A percentile compares a stretch with the other conserved stretches of the same genome.
phyloP scores from a whole-genome alignment of 129 eudicot species.

The Pittosporum tobira region DNA sequence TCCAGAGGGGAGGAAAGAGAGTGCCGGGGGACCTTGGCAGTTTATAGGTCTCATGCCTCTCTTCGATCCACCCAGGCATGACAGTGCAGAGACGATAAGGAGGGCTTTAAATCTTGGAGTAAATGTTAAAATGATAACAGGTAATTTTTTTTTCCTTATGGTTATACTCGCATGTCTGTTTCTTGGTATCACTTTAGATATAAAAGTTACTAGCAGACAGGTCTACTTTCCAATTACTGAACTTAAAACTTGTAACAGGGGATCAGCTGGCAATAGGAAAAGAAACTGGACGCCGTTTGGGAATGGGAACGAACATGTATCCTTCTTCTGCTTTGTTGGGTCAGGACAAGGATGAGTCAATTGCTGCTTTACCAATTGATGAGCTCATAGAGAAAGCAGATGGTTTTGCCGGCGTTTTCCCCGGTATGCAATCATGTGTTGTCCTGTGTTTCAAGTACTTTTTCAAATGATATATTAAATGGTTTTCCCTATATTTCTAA shows the following conservation, averaged over 20 bases:
- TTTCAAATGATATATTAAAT: background rate
- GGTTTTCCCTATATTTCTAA: too few relatives aligned
- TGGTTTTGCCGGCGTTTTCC: constrained; percentile 99
- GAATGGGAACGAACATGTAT: constrained; percentile 99
- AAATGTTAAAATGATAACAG: constrained; percentile 96
- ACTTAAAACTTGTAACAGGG: constrained; percentile 38
- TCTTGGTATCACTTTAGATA: too few relatives aligned
- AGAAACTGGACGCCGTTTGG: constrained; percentile 96
- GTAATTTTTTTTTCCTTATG: constrained; percentile 17
- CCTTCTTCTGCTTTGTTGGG: constrained; percentile 98
- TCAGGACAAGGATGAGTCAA: constrained; percentile 92
- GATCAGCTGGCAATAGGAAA: constrained; percentile 98
- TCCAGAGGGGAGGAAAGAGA: constrained; percentile 90
- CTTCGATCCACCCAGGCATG: constrained; percentile 97
- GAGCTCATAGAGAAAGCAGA: constrained; percentile 98
- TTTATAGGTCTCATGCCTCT: constrained; percentile 96
- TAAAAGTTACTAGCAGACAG: too few relatives aligned
- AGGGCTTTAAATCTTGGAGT: constrained; percentile 98
- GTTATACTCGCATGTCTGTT: background rate
- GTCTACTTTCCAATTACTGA: background rate
- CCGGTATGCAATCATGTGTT: constrained; percentile 40
- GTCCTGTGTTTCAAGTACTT: background rate
- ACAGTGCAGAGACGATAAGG: constrained; percentile 95
- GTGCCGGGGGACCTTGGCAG: constrained; percentile 99
- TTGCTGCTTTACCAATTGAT: constrained; percentile 85